A percentile compares a stretch with the other conserved stretches of the same genome.
phyloP scores from a whole-genome alignment of 2,329 filamentous ascomycete genomes.

The Talaromyces sp. region DNA sequence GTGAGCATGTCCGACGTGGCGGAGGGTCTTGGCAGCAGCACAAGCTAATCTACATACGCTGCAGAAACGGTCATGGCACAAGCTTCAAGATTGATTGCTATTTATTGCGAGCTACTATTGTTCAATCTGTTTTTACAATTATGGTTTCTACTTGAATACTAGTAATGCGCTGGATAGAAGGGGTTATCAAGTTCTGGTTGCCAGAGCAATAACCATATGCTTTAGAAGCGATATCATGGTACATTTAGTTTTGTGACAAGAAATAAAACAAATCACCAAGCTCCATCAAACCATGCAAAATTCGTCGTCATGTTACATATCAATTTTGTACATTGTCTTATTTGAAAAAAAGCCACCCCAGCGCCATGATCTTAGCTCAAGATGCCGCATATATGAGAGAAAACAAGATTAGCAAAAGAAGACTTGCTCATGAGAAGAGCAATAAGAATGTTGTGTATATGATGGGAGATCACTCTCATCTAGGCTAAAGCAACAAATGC shows the following conservation, averaged over 20 bases:
- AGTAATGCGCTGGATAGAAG: background rate
- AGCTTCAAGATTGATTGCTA: background rate
- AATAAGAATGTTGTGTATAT: too few relatives aligned
- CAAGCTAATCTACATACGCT: background rate
- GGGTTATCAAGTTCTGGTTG: background rate
- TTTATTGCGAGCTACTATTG: background rate
- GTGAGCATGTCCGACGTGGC: slow-evolving; percentile 1
- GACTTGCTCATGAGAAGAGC: background rate
- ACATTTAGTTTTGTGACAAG: background rate
- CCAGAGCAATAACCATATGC: background rate
- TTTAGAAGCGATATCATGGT: background rate
- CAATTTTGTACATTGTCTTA: slow-evolving; percentile 17
- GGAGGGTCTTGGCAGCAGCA: slow-evolving; percentile 7
- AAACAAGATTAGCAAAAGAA: background rate
- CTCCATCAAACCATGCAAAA: slow-evolving; percentile 19
- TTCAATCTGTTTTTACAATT: background rate
- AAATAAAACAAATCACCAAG: slow-evolving; percentile 6
- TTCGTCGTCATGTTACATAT: slow-evolving; percentile 20
- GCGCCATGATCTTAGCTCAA: slow-evolving; percentile 7
- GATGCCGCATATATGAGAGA: background rate
- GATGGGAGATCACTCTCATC: background rate
- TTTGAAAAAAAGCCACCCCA: slow-evolving; percentile 11
- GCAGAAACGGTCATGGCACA: background rate
- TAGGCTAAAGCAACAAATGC: slow-evolving; percentile 42
- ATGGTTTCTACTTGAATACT: background rate